A percentile compares a stretch with the other conserved stretches of the same genome.
These are phyloP conservation scores for Pyricularia grisea DNA, from an alignment of 2,329 filamentous ascomycete species.

Conservation along the genomic window DNA sequence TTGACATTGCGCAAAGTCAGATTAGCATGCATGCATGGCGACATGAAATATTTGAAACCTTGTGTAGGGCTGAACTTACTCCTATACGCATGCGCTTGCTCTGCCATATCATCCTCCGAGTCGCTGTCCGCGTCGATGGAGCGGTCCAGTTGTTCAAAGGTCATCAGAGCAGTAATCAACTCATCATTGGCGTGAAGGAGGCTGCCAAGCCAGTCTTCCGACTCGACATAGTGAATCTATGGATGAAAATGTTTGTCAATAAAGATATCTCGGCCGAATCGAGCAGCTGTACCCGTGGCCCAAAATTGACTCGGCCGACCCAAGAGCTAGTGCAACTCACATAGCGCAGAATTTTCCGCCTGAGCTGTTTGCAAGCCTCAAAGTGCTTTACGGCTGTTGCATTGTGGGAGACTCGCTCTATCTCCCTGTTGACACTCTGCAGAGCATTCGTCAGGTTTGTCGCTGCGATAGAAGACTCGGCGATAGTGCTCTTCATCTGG, in stretches of 20 bases:
- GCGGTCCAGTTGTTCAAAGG: slow-evolving; percentile 86
- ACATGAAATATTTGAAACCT: slow-evolving; percentile 9
- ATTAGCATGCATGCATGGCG: neutral
- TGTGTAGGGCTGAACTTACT: slow-evolving; percentile 29
- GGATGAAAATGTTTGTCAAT: neutral
- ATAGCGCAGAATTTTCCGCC: slow-evolving; percentile 79
- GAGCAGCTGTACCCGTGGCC: neutral
- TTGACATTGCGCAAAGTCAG: neutral
- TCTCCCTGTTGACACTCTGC: slow-evolving; percentile 84
- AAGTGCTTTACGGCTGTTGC: slow-evolving; percentile 65
- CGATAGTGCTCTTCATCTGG: slow-evolving; percentile 78
- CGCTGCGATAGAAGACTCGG: slow-evolving; percentile 80
- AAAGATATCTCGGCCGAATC: neutral
- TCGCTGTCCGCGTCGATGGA: slow-evolving; percentile 70
- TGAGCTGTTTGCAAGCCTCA: slow-evolving; percentile 75
- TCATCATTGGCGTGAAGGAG: slow-evolving; percentile 92
- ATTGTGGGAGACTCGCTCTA: slow-evolving; percentile 81
- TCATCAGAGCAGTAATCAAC: slow-evolving; percentile 86
- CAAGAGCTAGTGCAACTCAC: slow-evolving; percentile 28
- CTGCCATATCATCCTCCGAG: slow-evolving; percentile 58
- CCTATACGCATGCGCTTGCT: slow-evolving; percentile 56
- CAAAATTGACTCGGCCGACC: neutral
- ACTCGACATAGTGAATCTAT: slow-evolving; percentile 80
- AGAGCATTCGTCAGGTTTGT: slow-evolving; percentile 83
- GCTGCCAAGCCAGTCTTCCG: slow-evolving; percentile 84